Percentiles rank a stretch among this genome's conserved stretches.
Conservation (phyloP, 345 rosid species). For the Angophora floribunda region DNA sequence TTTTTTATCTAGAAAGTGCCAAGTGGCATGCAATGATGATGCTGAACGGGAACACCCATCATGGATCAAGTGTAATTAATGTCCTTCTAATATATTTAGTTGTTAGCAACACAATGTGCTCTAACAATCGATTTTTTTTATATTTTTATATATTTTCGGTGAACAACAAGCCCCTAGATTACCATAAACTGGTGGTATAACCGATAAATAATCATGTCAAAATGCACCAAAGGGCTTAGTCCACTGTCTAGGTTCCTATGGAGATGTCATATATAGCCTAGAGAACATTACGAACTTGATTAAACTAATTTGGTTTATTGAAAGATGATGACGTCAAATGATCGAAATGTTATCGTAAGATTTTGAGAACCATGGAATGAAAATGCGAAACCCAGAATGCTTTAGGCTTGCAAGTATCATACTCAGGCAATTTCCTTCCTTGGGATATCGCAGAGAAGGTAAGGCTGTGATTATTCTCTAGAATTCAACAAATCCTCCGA, state of each 20-base stretch:
- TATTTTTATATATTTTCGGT: not conserved
- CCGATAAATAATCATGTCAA: not conserved
- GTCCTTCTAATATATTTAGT: not conserved
- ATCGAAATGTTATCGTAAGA: not conserved
- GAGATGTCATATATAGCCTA: not conserved
- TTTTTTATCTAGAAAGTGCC: not conserved
- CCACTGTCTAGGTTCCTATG: not conserved
- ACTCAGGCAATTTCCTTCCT: not conserved
- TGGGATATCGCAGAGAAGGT: not conserved
- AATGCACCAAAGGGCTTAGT: not conserved
- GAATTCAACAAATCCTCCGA: not conserved
- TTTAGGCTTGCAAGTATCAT: not conserved
- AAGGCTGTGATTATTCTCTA: not conserved
- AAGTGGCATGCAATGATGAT: not conserved
- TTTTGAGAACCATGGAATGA: not conserved
- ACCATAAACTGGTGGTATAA: not conserved
- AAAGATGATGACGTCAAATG: not conserved
- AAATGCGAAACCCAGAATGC: not conserved
- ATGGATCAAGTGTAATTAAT: not conserved
- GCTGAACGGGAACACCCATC: not conserved
- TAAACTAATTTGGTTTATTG: not conserved
- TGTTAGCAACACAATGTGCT: not conserved
- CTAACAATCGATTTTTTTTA: not conserved
- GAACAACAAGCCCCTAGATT: not conserved
- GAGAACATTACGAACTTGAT: not conserved